A percentile compares a stretch with the other conserved stretches of the same genome.
These are phyloP conservation scores for Crepidotus variabilis DNA, from an alignment of 768 basidiomycete species.

Conservation along the genomic window DNA sequence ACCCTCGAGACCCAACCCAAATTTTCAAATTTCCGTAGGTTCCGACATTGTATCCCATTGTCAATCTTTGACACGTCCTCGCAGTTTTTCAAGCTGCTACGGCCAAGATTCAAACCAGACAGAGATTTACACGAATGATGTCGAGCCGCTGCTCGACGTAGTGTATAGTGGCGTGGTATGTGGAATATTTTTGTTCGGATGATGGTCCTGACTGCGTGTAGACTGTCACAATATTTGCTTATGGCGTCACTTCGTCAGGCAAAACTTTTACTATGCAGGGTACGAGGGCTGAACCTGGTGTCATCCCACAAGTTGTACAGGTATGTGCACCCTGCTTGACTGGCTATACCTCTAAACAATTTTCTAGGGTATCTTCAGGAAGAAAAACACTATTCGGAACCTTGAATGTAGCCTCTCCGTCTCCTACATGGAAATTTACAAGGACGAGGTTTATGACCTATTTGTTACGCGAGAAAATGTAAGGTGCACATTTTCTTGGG, in stretches of 20 bases:
- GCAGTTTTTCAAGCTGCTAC: constrained; percentile 74
- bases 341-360: not conserved
- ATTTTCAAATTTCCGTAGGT: constrained; percentile 77
- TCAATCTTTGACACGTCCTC: constrained; percentile 2
- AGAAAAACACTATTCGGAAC: constrained; percentile 33
- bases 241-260: constrained; percentile 88
- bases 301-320: constrained; percentile 79
- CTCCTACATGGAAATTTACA: constrained; percentile 90
- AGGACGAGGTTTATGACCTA: constrained; percentile 88
- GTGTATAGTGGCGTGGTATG: constrained; percentile 75
- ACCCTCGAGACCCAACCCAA: constrained; percentile 65
- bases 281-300: constrained; percentile 64
- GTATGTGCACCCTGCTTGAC: constrained; percentile 32
- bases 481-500: constrained; percentile 17
- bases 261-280: constrained; percentile 96
- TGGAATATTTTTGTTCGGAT: not conserved
- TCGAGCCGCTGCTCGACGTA: constrained; percentile 73
- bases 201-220: constrained; percentile 21
- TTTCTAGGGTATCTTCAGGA: constrained; percentile 54
- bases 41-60: not conserved
- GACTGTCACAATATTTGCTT: constrained; percentile 87
- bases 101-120: constrained; percentile 67
- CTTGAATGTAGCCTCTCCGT: constrained; percentile 47
- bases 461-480: constrained; percentile 70
- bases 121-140: constrained; percentile 73